Evolutionary conservation across 495 filamentous ascomycete species (phyloP).

Genomic region (Penicillium parvum): DNA sequence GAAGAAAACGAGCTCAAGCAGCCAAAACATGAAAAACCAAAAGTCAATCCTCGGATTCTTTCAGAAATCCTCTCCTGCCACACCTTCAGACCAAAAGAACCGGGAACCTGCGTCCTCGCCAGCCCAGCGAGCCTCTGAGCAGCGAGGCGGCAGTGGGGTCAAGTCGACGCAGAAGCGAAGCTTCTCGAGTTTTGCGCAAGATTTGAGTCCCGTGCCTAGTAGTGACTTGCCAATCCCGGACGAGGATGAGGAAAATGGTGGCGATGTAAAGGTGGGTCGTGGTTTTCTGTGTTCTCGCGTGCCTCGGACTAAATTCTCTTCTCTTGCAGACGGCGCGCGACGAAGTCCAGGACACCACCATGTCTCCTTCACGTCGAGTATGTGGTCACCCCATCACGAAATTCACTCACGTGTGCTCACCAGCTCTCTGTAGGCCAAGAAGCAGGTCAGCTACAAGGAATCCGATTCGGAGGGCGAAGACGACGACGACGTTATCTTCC

Average conservation of each 20-base stretch:
- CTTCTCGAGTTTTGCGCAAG: conserved; percentile 42
- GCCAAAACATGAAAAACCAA: conserved; percentile 62
- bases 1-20: conserved; percentile 43
- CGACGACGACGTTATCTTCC: conserved; percentile 50
- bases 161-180: conserved; percentile 31
- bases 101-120: conserved; percentile 40
- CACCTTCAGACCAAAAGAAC: conserved; percentile 29
- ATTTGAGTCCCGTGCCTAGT: conserved; percentile 72
- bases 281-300: background rate
- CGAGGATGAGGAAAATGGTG: conserved; percentile 31
- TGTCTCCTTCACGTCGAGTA: conserved; percentile 48
- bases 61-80: conserved; percentile 56
- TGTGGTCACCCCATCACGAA: conserved; percentile 6
- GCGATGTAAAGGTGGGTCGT: conserved; percentile 19
- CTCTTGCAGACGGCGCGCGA: conserved; percentile 13
- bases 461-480: conserved; percentile 53
- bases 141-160: conserved; percentile 20
- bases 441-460: conserved; percentile 44
- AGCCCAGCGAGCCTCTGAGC: conserved; percentile 37
- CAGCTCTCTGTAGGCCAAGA: conserved; percentile 36
- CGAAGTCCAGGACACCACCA: conserved; percentile 18
- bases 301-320: conserved; percentile 10
- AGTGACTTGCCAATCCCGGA: conserved; percentile 56
- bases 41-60: conserved; percentile 85
- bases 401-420: too few species aligned